phyloP scores from a whole-genome alignment of 2,329 filamentous ascomycete species.

The Alternaria metachromatica region DNA sequence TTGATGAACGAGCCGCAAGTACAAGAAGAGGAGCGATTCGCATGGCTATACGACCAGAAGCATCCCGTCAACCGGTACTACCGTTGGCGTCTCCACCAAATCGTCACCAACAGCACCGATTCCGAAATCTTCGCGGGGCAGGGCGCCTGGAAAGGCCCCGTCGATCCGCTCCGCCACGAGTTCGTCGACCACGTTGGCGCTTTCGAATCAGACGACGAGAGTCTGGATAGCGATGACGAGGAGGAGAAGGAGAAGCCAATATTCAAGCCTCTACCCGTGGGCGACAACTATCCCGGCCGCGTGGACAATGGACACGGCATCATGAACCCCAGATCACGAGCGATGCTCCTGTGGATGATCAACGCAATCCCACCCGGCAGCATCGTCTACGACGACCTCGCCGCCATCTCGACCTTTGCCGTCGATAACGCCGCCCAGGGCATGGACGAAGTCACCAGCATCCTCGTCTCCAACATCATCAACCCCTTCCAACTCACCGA shows the following conservation, averaged over 20 bases:
- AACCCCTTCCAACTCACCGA: conserved; percentile 76
- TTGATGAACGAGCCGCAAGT: conserved; percentile 87
- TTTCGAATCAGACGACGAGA: conserved; percentile 65
- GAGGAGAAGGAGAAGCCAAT: conserved; percentile 49
- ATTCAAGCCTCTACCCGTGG: conserved; percentile 32
- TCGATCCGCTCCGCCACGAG: conserved; percentile 77
- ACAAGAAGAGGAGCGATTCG: conserved; percentile 86
- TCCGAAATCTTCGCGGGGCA: conserved; percentile 35
- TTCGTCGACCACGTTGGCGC: conserved; percentile 78
- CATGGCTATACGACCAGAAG: conserved; percentile 90
- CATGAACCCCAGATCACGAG: conserved; percentile 46
- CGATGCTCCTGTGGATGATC: conserved; percentile 84
- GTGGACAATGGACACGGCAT: conserved; percentile 38
- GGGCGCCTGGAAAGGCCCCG: conserved; percentile 74
- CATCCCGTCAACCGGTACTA: conserved; percentile 81
- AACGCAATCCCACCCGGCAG: conserved; percentile 78
- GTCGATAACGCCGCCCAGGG: conserved; percentile 85
- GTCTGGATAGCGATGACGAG: conserved; percentile 72
- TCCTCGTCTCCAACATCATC: conserved; percentile 82
- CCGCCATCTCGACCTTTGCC: conserved; percentile 84
- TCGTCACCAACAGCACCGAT: conserved; percentile 65
- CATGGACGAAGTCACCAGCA: conserved; percentile 88
- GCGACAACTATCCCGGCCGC: conserved; percentile 38
- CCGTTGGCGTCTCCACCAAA: conserved; percentile 87
- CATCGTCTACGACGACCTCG: conserved; percentile 81